A percentile compares a stretch with the other conserved stretches of the same genome.
These are phyloP conservation scores for Globisporangium iwayamae DNA, from an alignment of 352 stramenopile species.

Conservation along the genomic window DNA sequence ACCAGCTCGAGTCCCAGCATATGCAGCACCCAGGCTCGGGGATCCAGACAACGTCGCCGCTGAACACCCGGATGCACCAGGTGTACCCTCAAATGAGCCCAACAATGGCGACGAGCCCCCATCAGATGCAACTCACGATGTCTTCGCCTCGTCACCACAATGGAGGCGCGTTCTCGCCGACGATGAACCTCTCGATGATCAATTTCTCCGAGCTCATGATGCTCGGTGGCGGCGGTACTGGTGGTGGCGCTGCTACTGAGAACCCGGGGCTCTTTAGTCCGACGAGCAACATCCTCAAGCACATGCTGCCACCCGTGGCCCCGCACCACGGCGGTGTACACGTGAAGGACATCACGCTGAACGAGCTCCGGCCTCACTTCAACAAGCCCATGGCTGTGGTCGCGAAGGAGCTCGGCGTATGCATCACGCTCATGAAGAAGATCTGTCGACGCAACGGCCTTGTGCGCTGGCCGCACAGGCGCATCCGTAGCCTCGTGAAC, in stretches of 20 bases:
- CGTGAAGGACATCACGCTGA: constrained; percentile 77
- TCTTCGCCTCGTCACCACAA: neutral
- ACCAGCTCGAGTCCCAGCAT: constrained; percentile 1
- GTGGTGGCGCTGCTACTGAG: neutral
- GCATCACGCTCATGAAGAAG: constrained; percentile 87
- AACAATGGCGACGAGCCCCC: neutral
- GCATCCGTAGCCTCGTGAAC: constrained; percentile 80
- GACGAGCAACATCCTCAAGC: constrained; percentile 31
- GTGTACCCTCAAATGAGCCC: constrained; percentile 12
- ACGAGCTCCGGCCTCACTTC: constrained; percentile 78
- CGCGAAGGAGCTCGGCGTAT: constrained; percentile 78
- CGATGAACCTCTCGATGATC: constrained; percentile 18
- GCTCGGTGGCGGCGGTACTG: constrained; percentile 15
- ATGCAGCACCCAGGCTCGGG: constrained; percentile 2
- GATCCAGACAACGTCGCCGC: constrained; percentile 1
- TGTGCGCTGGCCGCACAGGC: constrained; percentile 75
- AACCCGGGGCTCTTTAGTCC: constrained; percentile 41
- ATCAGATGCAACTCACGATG: neutral
- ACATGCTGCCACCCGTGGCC: constrained; percentile 39
- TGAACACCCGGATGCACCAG: constrained; percentile 1
- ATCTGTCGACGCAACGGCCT: constrained; percentile 83
- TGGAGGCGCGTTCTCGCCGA: constrained; percentile 18
- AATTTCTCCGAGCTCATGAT: constrained; percentile 49
- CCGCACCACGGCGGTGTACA: constrained; percentile 26
- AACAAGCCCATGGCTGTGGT: constrained; percentile 84